Conservation (phyloP, 2,329 filamentous ascomycete genomes). For the Aspergillaceae sp. region DNA sequence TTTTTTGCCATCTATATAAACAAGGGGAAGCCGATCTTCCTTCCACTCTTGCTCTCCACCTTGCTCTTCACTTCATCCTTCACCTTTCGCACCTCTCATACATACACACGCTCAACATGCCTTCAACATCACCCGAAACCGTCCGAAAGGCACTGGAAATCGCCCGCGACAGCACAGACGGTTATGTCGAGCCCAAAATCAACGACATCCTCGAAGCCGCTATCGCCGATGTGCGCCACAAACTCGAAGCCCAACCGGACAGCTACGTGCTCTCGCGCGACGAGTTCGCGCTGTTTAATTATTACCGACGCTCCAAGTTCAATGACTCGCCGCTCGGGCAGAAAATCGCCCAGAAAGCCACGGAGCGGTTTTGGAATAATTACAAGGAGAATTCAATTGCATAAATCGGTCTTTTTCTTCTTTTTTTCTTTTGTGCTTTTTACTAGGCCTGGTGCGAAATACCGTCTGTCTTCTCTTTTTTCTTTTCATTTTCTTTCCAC, state of each 20-base stretch:
- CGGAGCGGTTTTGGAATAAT: slow-evolving; percentile 50
- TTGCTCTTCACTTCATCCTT: slow-evolving; percentile 1
- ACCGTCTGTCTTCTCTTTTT: background rate
- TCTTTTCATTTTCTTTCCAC: background rate
- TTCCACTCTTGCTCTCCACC: slow-evolving; percentile 1
- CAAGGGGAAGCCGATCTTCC: too few species aligned
- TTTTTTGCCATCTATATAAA: background rate
- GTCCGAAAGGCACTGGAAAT: slow-evolving; percentile 65
- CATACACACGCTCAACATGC: background rate
- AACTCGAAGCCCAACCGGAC: slow-evolving; percentile 54
- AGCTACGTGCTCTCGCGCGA: slow-evolving; percentile 66
- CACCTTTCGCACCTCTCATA: too few species aligned
- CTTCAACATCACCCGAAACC: background rate
- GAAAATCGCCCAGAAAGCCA: slow-evolving; percentile 41
- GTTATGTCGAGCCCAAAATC: slow-evolving; percentile 54
- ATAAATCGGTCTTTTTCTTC: slow-evolving; percentile 5
- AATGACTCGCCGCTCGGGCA: slow-evolving; percentile 30
- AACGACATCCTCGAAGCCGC: slow-evolving; percentile 57
- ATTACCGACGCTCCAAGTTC: slow-evolving; percentile 63
- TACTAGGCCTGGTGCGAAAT: too few species aligned
- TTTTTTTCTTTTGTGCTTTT: background rate
- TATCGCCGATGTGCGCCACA: slow-evolving; percentile 57
- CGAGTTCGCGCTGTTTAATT: slow-evolving; percentile 79
- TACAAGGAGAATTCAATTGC: slow-evolving; percentile 19
- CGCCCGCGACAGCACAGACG: slow-evolving; percentile 64